Evolutionary conservation across 495 filamentous ascomycete species (phyloP).

Genomic region (Penicillium maclennaniae): DNA sequence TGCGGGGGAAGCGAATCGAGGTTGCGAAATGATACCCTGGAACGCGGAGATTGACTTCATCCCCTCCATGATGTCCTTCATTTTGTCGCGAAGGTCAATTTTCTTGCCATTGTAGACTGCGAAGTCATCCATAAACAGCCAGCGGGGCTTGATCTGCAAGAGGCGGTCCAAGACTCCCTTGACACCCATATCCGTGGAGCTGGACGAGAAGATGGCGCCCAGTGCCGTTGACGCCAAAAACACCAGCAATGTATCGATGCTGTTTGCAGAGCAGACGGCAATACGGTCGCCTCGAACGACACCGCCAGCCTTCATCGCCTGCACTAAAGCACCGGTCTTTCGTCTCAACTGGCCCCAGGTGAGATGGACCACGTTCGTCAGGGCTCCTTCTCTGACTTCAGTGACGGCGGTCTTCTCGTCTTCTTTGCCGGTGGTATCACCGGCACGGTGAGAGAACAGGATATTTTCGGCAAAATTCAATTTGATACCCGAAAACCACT

Average conservation of each 20-base stretch:
- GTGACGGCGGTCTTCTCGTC: too few relatives aligned
- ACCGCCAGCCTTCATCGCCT: conserved; percentile 60
- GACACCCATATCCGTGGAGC: conserved; percentile 75
- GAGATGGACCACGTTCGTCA: too few relatives aligned
- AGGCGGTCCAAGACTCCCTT: conserved; percentile 72
- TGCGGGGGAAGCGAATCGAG: conserved; percentile 54
- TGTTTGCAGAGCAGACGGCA: conserved; percentile 66
- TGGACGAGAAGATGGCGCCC: conserved; percentile 67
- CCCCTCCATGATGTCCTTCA: conserved; percentile 59
- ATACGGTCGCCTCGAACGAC: conserved; percentile 67
- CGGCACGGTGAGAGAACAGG: too few relatives aligned
- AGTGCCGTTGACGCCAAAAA: conserved; percentile 61
- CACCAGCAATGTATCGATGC: conserved; percentile 65
- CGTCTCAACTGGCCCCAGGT: too few relatives aligned
- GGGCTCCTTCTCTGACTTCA: too few relatives aligned
- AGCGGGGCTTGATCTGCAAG: conserved; percentile 66
- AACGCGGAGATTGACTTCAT: conserved; percentile 58
- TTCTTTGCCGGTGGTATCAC: too few relatives aligned
- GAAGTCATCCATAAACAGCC: conserved; percentile 73
- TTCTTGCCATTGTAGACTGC: conserved; percentile 75
- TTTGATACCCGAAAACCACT: too few relatives aligned
- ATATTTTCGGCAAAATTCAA: too few relatives aligned
- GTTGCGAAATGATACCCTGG: conserved; percentile 59
- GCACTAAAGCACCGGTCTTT: conserved; percentile 21
- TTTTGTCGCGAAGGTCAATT: conserved; percentile 68